Evolutionary conservation across 208 protist species (phyloP).

Genomic region (Wallacemonas collosoma): DNA sequence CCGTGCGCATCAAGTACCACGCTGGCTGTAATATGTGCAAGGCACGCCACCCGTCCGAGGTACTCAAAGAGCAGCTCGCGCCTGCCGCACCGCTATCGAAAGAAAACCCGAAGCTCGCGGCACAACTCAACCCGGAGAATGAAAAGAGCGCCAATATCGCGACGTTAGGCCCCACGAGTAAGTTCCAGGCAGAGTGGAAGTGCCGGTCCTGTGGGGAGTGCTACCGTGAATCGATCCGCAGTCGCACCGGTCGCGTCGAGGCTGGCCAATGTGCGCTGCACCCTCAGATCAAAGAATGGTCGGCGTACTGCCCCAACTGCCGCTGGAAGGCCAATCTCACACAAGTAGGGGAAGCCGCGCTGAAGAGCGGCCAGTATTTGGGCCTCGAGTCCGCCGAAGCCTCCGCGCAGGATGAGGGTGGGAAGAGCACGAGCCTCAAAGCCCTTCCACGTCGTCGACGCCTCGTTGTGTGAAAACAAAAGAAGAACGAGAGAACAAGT

Average conservation of each 20-base stretch:
- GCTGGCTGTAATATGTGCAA: slow-evolving; percentile 82
- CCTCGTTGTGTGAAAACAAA: slow-evolving; percentile 36
- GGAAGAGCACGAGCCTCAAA: slow-evolving; percentile 13
- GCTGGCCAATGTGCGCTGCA: slow-evolving; percentile 63
- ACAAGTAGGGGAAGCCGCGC: slow-evolving; percentile 36
- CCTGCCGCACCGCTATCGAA: slow-evolving; percentile 23
- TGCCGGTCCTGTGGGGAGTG: slow-evolving; percentile 56
- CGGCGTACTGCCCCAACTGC: slow-evolving; percentile 63
- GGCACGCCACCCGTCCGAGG: slow-evolving; percentile 65
- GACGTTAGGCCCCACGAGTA: slow-evolving; percentile 55
- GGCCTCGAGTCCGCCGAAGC: slow-evolving; percentile 36
- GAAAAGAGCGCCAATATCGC: slow-evolving; percentile 60
- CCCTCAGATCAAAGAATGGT: slow-evolving; percentile 50
- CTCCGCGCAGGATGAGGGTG: neutral
- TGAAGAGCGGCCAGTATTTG: slow-evolving; percentile 55
- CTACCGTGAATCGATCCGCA: slow-evolving; percentile 74
- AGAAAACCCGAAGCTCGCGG: slow-evolving; percentile 47
- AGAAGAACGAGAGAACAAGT: no score
- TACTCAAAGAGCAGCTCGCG: slow-evolving; percentile 56
- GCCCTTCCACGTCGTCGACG: slow-evolving; percentile 57
- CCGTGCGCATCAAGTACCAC: slow-evolving; percentile 81
- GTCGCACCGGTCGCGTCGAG: slow-evolving; percentile 73
- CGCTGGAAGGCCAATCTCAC: slow-evolving; percentile 66
- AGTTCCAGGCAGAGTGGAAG: slow-evolving; percentile 78
- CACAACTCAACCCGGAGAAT: slow-evolving; percentile 40